A percentile compares a stretch with the other conserved stretches of the same genome.
These are phyloP conservation scores for Fusarium musae DNA, from an alignment of 2,329 filamentous ascomycete genomes.

Conservation along the genomic window DNA sequence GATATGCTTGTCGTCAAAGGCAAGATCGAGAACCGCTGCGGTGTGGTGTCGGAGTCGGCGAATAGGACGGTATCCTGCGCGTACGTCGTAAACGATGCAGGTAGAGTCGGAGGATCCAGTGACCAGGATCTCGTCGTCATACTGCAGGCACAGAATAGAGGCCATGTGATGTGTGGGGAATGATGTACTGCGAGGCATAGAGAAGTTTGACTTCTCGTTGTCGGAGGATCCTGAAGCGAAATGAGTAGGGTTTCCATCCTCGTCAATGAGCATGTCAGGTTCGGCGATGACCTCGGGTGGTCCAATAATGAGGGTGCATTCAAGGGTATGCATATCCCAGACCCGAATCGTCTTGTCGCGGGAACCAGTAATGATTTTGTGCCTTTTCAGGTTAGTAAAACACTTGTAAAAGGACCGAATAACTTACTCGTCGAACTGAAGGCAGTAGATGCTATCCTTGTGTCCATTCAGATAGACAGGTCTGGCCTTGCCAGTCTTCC, in stretches of 20 bases:
- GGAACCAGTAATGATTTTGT: slow-evolving; percentile 96
- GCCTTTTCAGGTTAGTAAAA: slow-evolving; percentile 61
- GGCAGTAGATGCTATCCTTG: slow-evolving; percentile 95
- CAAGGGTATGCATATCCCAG: slow-evolving; percentile 92
- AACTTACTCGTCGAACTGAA: slow-evolving; percentile 94
- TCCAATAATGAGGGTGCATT: slow-evolving; percentile 88
- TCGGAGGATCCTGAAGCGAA: slow-evolving; percentile 66
- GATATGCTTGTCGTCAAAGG: slow-evolving; percentile 91
- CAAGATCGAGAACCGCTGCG: slow-evolving; percentile 91
- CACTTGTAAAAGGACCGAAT: background rate
- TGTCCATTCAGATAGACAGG: slow-evolving; percentile 94
- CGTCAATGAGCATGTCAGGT: slow-evolving; percentile 61
- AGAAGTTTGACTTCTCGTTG: slow-evolving; percentile 57
- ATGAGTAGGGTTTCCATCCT: slow-evolving; percentile 63
- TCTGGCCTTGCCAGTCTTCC: slow-evolving; percentile 81
- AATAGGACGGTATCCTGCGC: slow-evolving; percentile 81
- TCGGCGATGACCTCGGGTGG: slow-evolving; percentile 72
- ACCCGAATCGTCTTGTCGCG: slow-evolving; percentile 95
- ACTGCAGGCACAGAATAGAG: slow-evolving; percentile 94
- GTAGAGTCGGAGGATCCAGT: slow-evolving; percentile 93
- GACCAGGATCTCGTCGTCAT: slow-evolving; percentile 91
- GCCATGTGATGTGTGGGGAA: slow-evolving; percentile 82
- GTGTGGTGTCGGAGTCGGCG: slow-evolving; percentile 81
- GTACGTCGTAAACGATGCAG: slow-evolving; percentile 91
- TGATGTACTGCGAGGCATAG: slow-evolving; percentile 64